These are phyloP conservation scores for Choanephora cucurbitarum DNA, from an alignment of 371 early-diverging fungal species.

Conservation along the genomic window DNA sequence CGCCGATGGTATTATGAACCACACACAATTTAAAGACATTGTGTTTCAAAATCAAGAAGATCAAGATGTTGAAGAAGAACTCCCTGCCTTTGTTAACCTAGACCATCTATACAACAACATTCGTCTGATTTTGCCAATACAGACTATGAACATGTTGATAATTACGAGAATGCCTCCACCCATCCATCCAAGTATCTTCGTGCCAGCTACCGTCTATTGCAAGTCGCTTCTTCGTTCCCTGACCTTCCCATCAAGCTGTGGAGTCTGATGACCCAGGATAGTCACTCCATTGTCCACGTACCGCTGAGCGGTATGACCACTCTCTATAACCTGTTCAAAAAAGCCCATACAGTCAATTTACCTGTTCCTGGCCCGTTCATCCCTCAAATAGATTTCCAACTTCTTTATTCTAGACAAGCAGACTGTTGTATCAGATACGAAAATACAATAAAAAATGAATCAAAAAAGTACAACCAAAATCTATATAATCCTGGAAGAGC, in stretches of 20 bases:
- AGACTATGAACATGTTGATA: neutral
- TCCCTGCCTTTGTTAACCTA: neutral
- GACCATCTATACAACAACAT: neutral
- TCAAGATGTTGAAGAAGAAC: neutral
- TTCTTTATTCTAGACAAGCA: too few relatives aligned
- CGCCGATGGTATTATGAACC: neutral
- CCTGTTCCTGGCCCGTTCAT: too few relatives aligned
- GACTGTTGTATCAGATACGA: too few relatives aligned
- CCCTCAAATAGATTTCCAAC: too few relatives aligned
- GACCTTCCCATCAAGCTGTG: neutral
- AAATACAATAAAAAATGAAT: too few relatives aligned
- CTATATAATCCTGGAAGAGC: too few relatives aligned
- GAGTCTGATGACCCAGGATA: neutral
- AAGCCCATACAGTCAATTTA: neutral
- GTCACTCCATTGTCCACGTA: neutral
- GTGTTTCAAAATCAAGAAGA: neutral
- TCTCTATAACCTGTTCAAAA: too few relatives aligned
- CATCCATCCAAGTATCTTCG: conserved; percentile 3
- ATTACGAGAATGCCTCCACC: neutral
- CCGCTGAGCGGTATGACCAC: neutral
- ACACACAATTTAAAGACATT: neutral
- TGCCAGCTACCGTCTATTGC: neutral
- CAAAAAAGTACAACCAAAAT: too few relatives aligned
- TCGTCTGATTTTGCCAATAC: neutral
- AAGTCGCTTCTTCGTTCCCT: neutral